Conservation (phyloP, 1,284 basidiomycete genomes). For the Sporisorium sorghi region DNA sequence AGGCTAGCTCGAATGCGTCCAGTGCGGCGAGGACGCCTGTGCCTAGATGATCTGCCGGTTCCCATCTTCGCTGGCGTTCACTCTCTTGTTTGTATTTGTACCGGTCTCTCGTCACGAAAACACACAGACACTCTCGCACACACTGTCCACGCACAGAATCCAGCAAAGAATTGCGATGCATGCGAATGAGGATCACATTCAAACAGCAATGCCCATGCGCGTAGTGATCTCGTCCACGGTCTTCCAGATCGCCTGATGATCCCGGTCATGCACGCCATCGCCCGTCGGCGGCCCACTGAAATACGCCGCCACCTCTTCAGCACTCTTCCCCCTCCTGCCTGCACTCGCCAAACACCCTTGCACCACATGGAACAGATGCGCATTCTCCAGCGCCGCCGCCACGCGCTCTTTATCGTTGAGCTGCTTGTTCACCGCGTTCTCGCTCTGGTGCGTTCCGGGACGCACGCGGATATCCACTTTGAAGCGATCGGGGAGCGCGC, state of each 20-base stretch:
- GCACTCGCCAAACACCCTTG: slow-evolving; percentile 82
- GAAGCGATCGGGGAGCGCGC: slow-evolving; percentile 89
- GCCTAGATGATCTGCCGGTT: slow-evolving; percentile 11
- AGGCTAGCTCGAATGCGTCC: slow-evolving; percentile 16
- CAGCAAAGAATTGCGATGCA: background rate
- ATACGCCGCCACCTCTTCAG: slow-evolving; percentile 36
- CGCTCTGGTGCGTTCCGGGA: slow-evolving; percentile 94
- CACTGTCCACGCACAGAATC: background rate
- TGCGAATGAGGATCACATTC: background rate
- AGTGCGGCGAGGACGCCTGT: slow-evolving; percentile 27
- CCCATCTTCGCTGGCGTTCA: too few relatives aligned
- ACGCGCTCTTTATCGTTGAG: slow-evolving; percentile 99
- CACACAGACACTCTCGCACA: background rate
- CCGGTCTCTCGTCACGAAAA: background rate
- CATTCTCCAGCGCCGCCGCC: slow-evolving; percentile 94
- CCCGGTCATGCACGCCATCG: slow-evolving; percentile 14
- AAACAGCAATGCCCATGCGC: slow-evolving; percentile 42
- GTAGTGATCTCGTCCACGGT: slow-evolving; percentile 49
- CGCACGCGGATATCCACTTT: slow-evolving; percentile 95
- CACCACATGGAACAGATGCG: slow-evolving; percentile 84
- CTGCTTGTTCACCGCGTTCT: slow-evolving; percentile 96
- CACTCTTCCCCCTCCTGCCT: slow-evolving; percentile 69
- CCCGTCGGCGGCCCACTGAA: slow-evolving; percentile 22
- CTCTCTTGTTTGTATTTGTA: slow-evolving; percentile 12
- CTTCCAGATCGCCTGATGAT: slow-evolving; percentile 46